phyloP scores from a whole-genome alignment of 345 rosid genomes.

The Syzygium aqueum region DNA sequence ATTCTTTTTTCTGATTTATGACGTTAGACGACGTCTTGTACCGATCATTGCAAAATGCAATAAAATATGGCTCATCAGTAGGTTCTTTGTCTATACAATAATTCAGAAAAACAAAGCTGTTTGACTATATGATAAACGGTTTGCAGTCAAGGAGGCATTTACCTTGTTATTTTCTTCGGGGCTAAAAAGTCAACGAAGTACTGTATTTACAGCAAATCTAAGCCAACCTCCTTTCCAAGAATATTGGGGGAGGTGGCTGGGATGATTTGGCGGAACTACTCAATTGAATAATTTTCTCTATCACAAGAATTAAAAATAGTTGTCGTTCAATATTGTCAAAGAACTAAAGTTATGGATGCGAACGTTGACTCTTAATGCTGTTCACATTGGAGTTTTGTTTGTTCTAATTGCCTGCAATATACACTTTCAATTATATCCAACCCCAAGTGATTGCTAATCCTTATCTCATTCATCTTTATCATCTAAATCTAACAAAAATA shows the following conservation, averaged over 20 bases:
- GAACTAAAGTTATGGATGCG: not conserved
- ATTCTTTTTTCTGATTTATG: too few relatives aligned
- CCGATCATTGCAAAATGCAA: not conserved
- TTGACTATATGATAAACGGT: not conserved
- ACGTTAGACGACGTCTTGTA: too few relatives aligned
- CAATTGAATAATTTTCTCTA: too few relatives aligned
- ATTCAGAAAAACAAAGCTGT: not conserved
- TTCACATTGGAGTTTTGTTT: not conserved
- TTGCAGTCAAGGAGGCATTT: not conserved
- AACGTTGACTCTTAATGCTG: not conserved
- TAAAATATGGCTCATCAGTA: too few relatives aligned
- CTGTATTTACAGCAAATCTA: not conserved
- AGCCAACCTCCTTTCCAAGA: too few relatives aligned
- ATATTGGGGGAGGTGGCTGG: not conserved
- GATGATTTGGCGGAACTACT: accelerated
- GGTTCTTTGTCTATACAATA: not conserved
- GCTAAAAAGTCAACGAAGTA: not conserved
- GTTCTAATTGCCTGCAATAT: not conserved
- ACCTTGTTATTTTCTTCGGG: not conserved
- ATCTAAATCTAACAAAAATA: not conserved
- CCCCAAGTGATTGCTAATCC: not conserved
- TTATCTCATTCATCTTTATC: not conserved
- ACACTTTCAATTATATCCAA: not conserved
- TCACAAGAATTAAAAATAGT: too few relatives aligned
- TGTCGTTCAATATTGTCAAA: too few relatives aligned